Evolutionary conservation across 208 protist species (phyloP), one percentile per base, ranked within the genome.

Genomic region (Vickermania spadyakhi): DNA sequence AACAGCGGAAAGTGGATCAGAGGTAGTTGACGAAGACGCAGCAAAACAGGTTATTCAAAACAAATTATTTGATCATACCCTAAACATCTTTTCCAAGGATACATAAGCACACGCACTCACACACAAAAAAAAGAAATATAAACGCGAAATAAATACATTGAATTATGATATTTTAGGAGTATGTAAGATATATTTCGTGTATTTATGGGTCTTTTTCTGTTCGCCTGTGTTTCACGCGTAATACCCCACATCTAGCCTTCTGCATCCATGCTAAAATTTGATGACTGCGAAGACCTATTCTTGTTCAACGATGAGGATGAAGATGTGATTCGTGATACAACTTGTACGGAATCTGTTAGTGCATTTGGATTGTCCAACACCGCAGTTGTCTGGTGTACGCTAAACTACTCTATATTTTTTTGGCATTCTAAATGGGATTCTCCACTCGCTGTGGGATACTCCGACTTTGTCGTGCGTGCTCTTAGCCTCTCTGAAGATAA

Each of bases 161-260:
- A n/a, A n/a, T n/a, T n/a, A n/a, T n/a, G n/a, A n/a, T n/a, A n/a
- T n/a, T n/a, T n/a, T n/a, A n/a, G n/a, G n/a, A n/a, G n/a, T n/a
- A n/a, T n/a, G n/a, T n/a, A n/a, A n/a, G n/a, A n/a, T 57, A 50
- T 51, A 28, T 28, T 50, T 62, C 28, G 4, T 62, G 28, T 27
- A 18, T 60, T 36, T 57, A 61, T 22, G 58, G 58, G 0, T 60
- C 52, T 41, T 36, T 66, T 4, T 49, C 1, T 22, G 21, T 64
- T 18, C 58, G 25, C 3, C 23, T 31, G 27, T 50, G 58, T 31
- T 13, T 54, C 3, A n/a, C 42, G 11, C 3, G 42, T 11, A 55
- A 49, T 28, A 3, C 11, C 25, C 42, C 7, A 11, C 28, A n/a
- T n/a, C n/a, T n/a, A n/a, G n/a, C n/a, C n/a, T n/a, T n/a, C n/a